Conservation (phyloP, 352 stramenopile species). For the Labyrinthula sp. region DNA sequence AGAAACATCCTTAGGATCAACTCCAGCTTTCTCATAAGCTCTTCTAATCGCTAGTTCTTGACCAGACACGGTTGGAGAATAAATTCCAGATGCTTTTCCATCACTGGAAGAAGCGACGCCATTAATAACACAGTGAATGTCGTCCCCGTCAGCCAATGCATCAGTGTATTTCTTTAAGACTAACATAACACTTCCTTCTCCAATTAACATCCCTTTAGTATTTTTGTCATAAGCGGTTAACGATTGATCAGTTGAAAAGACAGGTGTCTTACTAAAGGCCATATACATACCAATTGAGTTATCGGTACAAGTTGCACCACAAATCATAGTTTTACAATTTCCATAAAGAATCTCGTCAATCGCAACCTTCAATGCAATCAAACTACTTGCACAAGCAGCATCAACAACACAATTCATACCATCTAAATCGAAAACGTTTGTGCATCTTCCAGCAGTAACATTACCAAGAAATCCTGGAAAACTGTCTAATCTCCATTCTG, state of each 20-base stretch:
- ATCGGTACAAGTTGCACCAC: slow-evolving; percentile 12
- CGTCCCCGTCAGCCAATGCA: slow-evolving; percentile 7
- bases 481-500: slow-evolving; percentile 14
- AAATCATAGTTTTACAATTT: slow-evolving; percentile 17
- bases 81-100: slow-evolving; percentile 14
- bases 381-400: slow-evolving; percentile 18
- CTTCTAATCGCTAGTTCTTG: slow-evolving; percentile 11
- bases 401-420: slow-evolving; percentile 19
- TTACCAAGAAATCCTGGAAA: slow-evolving; percentile 18
- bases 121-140: slow-evolving; percentile 10
- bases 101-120: slow-evolving; percentile 11
- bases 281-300: slow-evolving; percentile 25
- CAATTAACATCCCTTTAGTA: slow-evolving; percentile 19
- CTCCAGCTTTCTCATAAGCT: slow-evolving; percentile 2
- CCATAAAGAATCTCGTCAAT: slow-evolving; percentile 14
- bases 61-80: slow-evolving; percentile 15
- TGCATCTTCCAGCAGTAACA: slow-evolving; percentile 12
- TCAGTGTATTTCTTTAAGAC: slow-evolving; percentile 16
- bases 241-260: slow-evolving; percentile 14
- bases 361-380: slow-evolving; percentile 20
- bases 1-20: slow-evolving; percentile 22
- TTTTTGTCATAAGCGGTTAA: slow-evolving; percentile 14
- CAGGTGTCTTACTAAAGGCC: slow-evolving; percentile 20
- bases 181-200: slow-evolving; percentile 13
- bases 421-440: slow-evolving; percentile 16